Conservation (phyloP, 768 basidiomycete genomes). For the Psilocybe subaeruginosa region DNA sequence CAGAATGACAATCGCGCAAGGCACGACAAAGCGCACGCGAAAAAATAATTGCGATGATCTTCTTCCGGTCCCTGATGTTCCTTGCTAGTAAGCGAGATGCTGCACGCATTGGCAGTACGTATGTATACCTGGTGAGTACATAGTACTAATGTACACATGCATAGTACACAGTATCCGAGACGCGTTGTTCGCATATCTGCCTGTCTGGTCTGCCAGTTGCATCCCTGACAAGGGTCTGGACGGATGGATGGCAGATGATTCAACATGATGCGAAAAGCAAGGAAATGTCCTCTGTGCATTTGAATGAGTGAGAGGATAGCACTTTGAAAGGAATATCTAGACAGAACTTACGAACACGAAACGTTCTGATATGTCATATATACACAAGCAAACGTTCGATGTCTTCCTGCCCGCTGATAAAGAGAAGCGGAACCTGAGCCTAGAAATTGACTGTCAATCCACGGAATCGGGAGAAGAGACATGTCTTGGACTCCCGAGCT, state of each 20-base stretch:
- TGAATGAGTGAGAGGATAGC: not conserved
- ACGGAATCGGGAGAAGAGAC: not conserved
- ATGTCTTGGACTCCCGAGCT: not conserved
- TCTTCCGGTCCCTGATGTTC: not conserved
- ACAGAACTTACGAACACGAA: not conserved
- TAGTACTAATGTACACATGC: not conserved
- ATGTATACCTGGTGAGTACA: not conserved
- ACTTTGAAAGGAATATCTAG: not conserved
- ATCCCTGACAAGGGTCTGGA: not conserved
- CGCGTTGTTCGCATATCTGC: not conserved
- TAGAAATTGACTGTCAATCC: not conserved
- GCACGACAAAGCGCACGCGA: not conserved
- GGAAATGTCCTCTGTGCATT: not conserved
- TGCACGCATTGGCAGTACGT: not conserved
- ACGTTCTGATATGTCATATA: not conserved
- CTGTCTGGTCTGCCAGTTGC: not conserved
- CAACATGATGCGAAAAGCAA: not conserved
- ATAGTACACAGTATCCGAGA: not conserved
- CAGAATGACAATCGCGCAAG: not conserved
- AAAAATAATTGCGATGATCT: not conserved
- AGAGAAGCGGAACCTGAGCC: not conserved
- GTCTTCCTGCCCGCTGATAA: not conserved
- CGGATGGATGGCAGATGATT: not conserved
- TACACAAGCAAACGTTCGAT: not conserved
- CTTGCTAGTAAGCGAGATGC: not conserved